Conservation (phyloP, 2,329 filamentous ascomycete genomes). For the Elsinoe arachidis region DNA sequence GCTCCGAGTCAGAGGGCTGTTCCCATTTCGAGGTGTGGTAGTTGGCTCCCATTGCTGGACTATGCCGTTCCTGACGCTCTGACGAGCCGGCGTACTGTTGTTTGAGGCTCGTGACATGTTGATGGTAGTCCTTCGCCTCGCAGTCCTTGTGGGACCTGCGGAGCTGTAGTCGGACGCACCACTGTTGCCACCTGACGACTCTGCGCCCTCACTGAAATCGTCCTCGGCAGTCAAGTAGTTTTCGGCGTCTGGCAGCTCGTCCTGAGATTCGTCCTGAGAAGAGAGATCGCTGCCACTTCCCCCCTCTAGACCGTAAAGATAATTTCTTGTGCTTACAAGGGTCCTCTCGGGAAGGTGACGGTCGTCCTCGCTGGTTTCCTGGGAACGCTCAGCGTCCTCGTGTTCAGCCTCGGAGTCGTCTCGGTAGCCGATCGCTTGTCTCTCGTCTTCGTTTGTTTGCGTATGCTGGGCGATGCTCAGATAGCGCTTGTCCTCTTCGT, state of each 20-base stretch:
- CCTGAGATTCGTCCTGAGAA: no score
- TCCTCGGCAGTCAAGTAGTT: no score
- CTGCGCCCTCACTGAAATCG: no score
- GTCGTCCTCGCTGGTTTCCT: no score
- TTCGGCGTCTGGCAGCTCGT: no score
- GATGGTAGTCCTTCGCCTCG: background rate
- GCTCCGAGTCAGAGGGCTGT: slow-evolving; percentile 15
- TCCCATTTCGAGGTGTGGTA: slow-evolving; percentile 1
- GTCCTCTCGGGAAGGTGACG: no score
- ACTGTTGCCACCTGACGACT: no score
- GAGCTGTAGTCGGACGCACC: no score
- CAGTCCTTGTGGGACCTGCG: background rate
- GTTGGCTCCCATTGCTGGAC: slow-evolving; percentile 17
- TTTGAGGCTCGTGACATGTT: slow-evolving; percentile 10
- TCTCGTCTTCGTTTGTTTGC: background rate
- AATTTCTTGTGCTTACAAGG: no score
- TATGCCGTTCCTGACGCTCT: slow-evolving; percentile 17
- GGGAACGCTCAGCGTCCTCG: background rate
- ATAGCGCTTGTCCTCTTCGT: slow-evolving; percentile 5
- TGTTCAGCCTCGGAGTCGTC: background rate
- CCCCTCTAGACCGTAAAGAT: no score
- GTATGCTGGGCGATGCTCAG: background rate
- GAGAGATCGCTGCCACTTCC: no score
- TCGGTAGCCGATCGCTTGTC: background rate
- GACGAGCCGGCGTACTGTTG: slow-evolving; percentile 14